Base-by-base conservation (phyloP, 768 basidiomycete genomes). In the Suillus variegatus region DNA sequence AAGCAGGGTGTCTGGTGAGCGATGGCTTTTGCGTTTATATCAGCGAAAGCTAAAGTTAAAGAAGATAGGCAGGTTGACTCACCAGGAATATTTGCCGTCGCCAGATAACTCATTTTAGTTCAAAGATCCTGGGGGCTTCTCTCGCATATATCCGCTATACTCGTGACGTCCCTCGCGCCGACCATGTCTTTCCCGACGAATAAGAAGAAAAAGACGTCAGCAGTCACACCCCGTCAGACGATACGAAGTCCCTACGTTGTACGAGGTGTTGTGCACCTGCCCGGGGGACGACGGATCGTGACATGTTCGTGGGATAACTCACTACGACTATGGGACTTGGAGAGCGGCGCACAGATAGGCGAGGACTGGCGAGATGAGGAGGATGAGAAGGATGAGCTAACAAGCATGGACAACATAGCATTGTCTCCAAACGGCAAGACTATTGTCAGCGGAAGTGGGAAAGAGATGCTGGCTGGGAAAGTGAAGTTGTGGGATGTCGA, bases 231-330 rank as follows among this genome's bases (percentile, higher is more conserved):
- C 3, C 9, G 44, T 4, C 7, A n/a, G 44, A 47, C n/a, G 10
- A 47, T 47, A 10, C 46, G n/a, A 47, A 5, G 0, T 0, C 32
- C 5, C 32, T 32, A 5, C 4, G 5, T 0, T 8, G 12, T 47
- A 47, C 9, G 1, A 20, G 54, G 32, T 35, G 47, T 49, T 49
- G 22, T 49, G 22, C 47, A 49, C 22, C 47, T 49, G n/a, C 47
- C 47, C 13, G 47, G n/a, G 3, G 22, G n/a, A 12, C n/a, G 10
- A 25, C 22, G 12, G 1, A 49, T 22, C 22, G 5, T 25, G 22
- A 49, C 47, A 28, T 52, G 51, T 51, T 51, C 49, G 25, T 14
- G 49, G 49, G 3, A 32, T 32, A 32, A 32, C 5, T 14, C 25
- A 14, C 25, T 51, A 3, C 49, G 14, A 51, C 14, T 51, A 51